phyloP scores from a whole-genome alignment of 2,329 filamentous ascomycete species.

The Onygenales sp. region DNA sequence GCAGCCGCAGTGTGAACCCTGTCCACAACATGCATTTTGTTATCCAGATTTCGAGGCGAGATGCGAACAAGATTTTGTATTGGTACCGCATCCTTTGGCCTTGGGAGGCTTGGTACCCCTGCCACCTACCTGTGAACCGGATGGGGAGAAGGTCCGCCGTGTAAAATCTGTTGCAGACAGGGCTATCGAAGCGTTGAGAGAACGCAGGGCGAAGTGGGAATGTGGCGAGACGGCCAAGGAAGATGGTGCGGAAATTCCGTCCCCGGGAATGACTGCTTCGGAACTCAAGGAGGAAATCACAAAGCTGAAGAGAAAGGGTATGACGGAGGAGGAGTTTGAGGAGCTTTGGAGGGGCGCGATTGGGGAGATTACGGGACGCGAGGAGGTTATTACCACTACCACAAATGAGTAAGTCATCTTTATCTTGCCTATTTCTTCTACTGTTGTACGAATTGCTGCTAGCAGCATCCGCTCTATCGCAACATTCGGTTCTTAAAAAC shows the following conservation, averaged over 20 bases:
- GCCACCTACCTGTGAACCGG: constrained; percentile 85
- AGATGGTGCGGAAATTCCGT: constrained; percentile 49
- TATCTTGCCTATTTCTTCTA: background rate
- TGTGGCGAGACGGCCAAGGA: constrained; percentile 65
- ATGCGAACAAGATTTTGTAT: constrained; percentile 80
- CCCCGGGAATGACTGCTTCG: constrained; percentile 56
- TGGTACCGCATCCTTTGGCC: constrained; percentile 74
- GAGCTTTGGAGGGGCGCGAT: constrained; percentile 55
- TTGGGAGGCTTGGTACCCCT: constrained; percentile 73
- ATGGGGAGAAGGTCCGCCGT: constrained; percentile 80
- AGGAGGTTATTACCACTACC: constrained; percentile 49
- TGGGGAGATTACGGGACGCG: constrained; percentile 43
- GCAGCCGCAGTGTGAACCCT: constrained; percentile 78
- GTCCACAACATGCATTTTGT: constrained; percentile 84
- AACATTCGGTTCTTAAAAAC: constrained; percentile 12
- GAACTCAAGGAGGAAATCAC: constrained; percentile 69
- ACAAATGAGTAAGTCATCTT: constrained; percentile 46
- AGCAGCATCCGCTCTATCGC: background rate
- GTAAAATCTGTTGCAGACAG: constrained; percentile 82
- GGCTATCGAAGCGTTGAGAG: constrained; percentile 75
- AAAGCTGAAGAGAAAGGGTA: constrained; percentile 67
- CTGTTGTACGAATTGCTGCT: background rate
- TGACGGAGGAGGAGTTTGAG: constrained; percentile 83
- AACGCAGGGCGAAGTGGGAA: constrained; percentile 80
- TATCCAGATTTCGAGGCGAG: constrained; percentile 65